Evolutionary conservation across 345 rosid genomes (phyloP), one percentile per base, ranked within the genome.

Genomic region (Brassica incana): DNA sequence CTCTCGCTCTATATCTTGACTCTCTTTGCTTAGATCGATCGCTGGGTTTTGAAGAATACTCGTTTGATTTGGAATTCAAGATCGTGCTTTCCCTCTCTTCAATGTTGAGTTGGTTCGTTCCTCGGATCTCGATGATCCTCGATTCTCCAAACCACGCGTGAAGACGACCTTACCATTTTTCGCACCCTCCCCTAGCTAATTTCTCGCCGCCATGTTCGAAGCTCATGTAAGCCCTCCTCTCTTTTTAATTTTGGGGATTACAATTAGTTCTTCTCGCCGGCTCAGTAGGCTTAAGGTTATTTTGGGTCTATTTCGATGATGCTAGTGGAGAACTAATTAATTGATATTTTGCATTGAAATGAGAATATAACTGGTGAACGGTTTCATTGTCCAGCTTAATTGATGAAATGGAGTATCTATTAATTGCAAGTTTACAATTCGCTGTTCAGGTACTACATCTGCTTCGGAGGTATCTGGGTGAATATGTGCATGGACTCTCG

Each of bases 391-490:
- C 69, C 20, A 71, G n/a, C 50, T 68, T 63, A 16, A 29, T 30
- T 50, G 29, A 15, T 67, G 29, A 65, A 75, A 76, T 23, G 12
- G 32, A 71, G 66, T 71, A 56, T 74, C 50, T 70, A 12, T 12
- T 58, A 65, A 71, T 43, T 58, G 29, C 7, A 50, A 72, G 9
- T 75, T 16, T 67, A 38, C 9, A 50, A 71, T 11, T 74, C 11
- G 78, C 73, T 8, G 75, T 81, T 78, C 87, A 93, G 99, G 99
- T 95, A 81, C 73, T 95, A 71, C 98, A 90, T 83, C 85, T 95
- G 95, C 99, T 95, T 83, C 96, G 94, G 81, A 90, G 86, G 84
- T 95, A 95, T 84, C 86, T 95, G 85, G 98, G 99, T 12, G 98
- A 95, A 81, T 93, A 95, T 79, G 99, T 95, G 50, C 92, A 93